Percentiles rank a stretch among this genome's conserved stretches.
Conservation (phyloP, 352 stramenopile genomes). For the Phytopythium chamaehyphon region DNA sequence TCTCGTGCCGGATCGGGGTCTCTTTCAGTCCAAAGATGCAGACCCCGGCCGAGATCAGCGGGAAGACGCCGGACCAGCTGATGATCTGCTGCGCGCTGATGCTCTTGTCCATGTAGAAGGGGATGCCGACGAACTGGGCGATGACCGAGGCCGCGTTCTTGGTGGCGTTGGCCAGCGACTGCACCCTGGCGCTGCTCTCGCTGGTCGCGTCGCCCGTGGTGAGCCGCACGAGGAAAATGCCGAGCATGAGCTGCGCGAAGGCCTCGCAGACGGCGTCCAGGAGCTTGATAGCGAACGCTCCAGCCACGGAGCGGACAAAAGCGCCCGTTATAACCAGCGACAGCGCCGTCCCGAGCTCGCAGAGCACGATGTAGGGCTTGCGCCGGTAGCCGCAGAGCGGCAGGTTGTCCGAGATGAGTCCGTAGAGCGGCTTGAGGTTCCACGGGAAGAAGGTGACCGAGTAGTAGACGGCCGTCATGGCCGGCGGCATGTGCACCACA, state of each 20-base stretch:
- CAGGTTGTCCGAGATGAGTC: constrained; percentile 68
- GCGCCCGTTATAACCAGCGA: constrained; percentile 54
- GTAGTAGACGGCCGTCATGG: constrained; percentile 79
- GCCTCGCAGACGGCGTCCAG: constrained; percentile 67
- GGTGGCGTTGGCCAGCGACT: constrained; percentile 64
- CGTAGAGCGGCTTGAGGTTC: constrained; percentile 86
- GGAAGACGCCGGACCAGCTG: constrained; percentile 54
- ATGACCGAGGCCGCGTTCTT: constrained; percentile 67
- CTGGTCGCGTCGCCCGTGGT: constrained; percentile 50
- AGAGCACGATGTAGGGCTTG: constrained; percentile 82
- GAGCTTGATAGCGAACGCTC: constrained; percentile 64
- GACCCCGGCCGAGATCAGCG: constrained; percentile 40
- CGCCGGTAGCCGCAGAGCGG: constrained; percentile 69
- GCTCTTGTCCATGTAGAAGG: constrained; percentile 54
- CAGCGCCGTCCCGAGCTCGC: constrained; percentile 46
- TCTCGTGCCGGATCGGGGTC: constrained; percentile 9
- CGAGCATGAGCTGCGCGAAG: constrained; percentile 82
- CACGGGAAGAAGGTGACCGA: constrained; percentile 80
- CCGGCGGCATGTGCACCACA: constrained; percentile 69
- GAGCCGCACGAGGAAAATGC: constrained; percentile 68
- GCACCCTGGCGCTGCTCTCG: constrained; percentile 47
- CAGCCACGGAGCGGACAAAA: constrained; percentile 50
- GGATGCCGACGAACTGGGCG: constrained; percentile 58
- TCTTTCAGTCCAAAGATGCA: constrained; percentile 54
- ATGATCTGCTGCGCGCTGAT: constrained; percentile 52